A percentile compares a stretch with the other conserved stretches of the same genome.
Conservation (phyloP, 2,329 filamentous ascomycete genomes). For the Fusarium sp. region DNA sequence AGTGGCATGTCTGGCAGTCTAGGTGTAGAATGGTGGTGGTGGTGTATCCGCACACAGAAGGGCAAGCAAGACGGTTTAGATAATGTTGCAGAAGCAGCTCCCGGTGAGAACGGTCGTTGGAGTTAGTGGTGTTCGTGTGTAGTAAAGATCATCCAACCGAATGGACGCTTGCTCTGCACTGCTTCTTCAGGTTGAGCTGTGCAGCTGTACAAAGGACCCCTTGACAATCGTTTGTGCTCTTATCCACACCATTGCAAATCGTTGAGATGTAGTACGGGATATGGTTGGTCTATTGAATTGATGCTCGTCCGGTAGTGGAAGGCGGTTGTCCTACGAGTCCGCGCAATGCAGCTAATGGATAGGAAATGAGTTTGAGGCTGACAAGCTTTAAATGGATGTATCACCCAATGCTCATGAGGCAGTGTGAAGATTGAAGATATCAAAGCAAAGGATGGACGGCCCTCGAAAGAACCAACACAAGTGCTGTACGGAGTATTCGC, state of each 20-base stretch:
- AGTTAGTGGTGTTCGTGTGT: slow-evolving; percentile 39
- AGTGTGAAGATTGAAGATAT: background rate
- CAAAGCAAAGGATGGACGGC: background rate
- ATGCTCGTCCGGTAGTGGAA: slow-evolving; percentile 17
- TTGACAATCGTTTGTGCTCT: slow-evolving; percentile 28
- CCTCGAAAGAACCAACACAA: background rate
- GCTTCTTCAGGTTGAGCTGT: slow-evolving; percentile 4
- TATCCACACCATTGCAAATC: slow-evolving; percentile 10
- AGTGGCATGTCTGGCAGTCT: slow-evolving; percentile 17
- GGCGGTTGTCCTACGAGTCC: slow-evolving; percentile 2
- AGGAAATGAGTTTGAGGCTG: background rate
- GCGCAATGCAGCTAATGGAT: slow-evolving; percentile 1
- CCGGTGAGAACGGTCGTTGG: slow-evolving; percentile 42
- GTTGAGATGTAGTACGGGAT: slow-evolving; percentile 2
- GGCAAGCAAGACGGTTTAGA: background rate
- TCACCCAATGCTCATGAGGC: background rate
- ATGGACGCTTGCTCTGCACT: slow-evolving; percentile 21
- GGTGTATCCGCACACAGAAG: background rate
- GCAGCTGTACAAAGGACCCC: slow-evolving; percentile 29
- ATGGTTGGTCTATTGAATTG: slow-evolving; percentile 2
- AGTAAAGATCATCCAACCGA: slow-evolving; percentile 46
- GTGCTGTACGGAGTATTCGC: too few relatives aligned
- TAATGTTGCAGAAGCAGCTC: slow-evolving; percentile 34
- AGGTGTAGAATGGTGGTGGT: slow-evolving; percentile 18
- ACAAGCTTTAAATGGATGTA: background rate